Evolutionary conservation across 2,329 filamentous ascomycete genomes (phyloP).

Genomic region (Pestalotiopsis sp.): DNA sequence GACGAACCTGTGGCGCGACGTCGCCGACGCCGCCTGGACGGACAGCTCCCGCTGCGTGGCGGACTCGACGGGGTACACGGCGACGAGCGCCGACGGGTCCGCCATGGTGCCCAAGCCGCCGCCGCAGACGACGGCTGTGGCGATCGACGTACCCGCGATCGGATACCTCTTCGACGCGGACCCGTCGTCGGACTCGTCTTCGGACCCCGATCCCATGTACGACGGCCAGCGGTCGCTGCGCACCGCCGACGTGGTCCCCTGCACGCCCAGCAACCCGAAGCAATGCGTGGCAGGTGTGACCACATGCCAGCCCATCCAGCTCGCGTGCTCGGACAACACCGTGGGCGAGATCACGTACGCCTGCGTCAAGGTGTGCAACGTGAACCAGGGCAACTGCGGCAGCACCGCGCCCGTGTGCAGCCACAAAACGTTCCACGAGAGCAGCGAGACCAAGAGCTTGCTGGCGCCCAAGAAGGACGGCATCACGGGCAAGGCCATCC

Average conservation of each 20-base stretch:
- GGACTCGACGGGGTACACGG: slow-evolving; percentile 16
- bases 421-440: not conserved
- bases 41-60: slow-evolving; percentile 14
- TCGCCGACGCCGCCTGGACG: slow-evolving; percentile 27
- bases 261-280: not conserved
- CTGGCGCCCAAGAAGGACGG: not conserved
- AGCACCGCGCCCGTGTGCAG: not conserved
- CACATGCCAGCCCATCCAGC: not conserved
- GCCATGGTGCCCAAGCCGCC: slow-evolving; percentile 1
- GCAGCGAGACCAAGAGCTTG: not conserved
- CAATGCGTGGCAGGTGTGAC: not conserved
- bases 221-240: not conserved
- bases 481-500: not conserved
- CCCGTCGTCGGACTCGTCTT: not conserved
- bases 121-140: slow-evolving; percentile 1
- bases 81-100: not conserved
- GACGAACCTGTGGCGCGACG: slow-evolving; percentile 52
- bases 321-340: not conserved
- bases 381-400: not conserved
- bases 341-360: not conserved
- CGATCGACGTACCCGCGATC: not conserved
- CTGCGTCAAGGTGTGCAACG: not conserved
- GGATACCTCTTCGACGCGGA: not conserved
- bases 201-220: not conserved
- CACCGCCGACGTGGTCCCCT: not conserved